phyloP scores from a whole-genome alignment of 2,329 filamentous ascomycete genomes.

The Alternaria gansuensis region DNA sequence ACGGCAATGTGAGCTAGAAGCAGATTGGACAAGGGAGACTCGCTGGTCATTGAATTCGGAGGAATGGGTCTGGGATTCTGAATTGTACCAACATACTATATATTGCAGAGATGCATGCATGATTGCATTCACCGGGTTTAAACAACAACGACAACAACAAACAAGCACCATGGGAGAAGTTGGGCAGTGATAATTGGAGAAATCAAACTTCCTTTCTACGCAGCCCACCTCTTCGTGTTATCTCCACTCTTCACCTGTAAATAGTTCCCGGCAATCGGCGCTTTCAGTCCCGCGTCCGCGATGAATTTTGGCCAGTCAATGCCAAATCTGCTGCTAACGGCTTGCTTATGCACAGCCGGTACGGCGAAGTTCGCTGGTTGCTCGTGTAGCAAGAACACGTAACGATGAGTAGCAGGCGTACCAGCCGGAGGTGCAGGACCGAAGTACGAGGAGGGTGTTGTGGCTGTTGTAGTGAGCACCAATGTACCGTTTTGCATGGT shows the following conservation, averaged over 20 bases:
- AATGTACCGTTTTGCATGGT: slow-evolving; percentile 35
- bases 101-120: background rate
- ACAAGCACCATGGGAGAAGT: background rate
- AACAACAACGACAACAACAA: background rate
- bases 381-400: slow-evolving; percentile 43
- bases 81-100: background rate
- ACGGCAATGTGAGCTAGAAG: background rate
- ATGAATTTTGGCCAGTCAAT: slow-evolving; percentile 39
- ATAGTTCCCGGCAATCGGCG: slow-evolving; percentile 35
- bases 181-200: background rate
- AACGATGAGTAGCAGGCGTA: slow-evolving; percentile 42
- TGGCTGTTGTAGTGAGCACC: slow-evolving; percentile 41
- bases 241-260: slow-evolving; percentile 40
- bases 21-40: background rate
- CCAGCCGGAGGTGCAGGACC: slow-evolving; percentile 45
- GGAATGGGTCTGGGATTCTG: background rate
- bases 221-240: slow-evolving; percentile 28
- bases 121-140: background rate
- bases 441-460: slow-evolving; percentile 41
- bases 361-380: slow-evolving; percentile 42
- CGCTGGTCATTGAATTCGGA: background rate
- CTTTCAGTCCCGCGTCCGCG: slow-evolving; percentile 32
- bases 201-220: slow-evolving; percentile 1
- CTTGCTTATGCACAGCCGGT: slow-evolving; percentile 32
- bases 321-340: slow-evolving; percentile 29